Percentiles rank a stretch among this genome's conserved stretches.
These are phyloP conservation scores for Hymenotorrendiella dingleyae DNA, from an alignment of 2,329 filamentous ascomycete species.

Conservation along the genomic window DNA sequence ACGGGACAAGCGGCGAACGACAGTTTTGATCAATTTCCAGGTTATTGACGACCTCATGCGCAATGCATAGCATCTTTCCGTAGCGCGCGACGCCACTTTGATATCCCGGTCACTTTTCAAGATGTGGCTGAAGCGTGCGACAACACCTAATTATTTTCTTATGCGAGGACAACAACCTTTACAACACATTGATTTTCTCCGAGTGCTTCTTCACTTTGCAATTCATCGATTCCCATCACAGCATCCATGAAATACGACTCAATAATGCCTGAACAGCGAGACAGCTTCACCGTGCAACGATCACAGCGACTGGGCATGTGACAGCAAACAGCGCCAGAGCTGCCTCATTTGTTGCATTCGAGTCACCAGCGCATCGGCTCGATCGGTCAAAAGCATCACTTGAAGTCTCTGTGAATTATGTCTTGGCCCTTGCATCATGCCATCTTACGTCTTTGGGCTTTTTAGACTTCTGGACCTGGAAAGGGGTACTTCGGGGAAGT, in stretches of 20 bases:
- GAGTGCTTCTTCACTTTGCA: background rate
- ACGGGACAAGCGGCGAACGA: background rate
- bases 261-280: background rate
- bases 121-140: background rate
- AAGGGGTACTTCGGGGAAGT: background rate
- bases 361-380: background rate
- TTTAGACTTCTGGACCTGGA: background rate
- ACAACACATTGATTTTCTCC: too few species aligned
- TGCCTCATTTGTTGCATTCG: background rate
- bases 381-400: too few species aligned
- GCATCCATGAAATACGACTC: background rate
- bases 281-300: background rate
- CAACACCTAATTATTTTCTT: too few species aligned
- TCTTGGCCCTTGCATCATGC: too few species aligned
- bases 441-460: too few species aligned
- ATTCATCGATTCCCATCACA: background rate
- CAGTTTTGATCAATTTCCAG: conserved; percentile 1
- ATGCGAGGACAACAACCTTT: too few species aligned
- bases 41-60: background rate
- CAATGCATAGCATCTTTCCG: background rate
- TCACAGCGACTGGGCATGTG: background rate
- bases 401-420: background rate
- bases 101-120: background rate
- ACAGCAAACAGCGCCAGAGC: background rate
- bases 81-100: background rate